Percentiles rank a stretch among this genome's conserved stretches.
These are phyloP conservation scores for Colletotrichum liriopes DNA, from an alignment of 2,329 filamentous ascomycete species.

Conservation along the genomic window DNA sequence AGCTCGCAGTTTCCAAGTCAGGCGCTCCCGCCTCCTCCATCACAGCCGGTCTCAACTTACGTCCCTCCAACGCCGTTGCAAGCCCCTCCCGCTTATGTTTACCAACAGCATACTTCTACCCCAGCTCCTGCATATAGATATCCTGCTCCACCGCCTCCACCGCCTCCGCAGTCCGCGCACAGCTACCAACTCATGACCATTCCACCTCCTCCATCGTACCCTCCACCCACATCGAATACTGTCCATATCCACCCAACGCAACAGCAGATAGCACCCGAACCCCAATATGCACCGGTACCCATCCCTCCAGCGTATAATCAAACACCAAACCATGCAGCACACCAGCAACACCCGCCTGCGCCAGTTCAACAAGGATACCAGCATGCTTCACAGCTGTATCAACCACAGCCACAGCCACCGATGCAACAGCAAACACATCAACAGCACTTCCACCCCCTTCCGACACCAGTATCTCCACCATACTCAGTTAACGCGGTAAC, in stretches of 20 bases:
- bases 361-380: conserved; percentile 26
- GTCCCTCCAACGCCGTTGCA: background rate
- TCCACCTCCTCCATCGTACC: conserved; percentile 10
- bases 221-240: background rate
- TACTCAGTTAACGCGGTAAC: background rate
- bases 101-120: background rate
- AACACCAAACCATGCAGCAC: background rate
- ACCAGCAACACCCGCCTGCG: conserved; percentile 1
- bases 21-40: background rate
- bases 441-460: background rate
- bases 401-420: background rate
- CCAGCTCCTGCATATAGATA: background rate
- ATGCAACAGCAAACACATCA: conserved; percentile 6
- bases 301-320: background rate
- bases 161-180: background rate
- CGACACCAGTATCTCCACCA: conserved; percentile 14
- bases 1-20: background rate
- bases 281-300: background rate
- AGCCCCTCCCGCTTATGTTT: background rate
- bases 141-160: background rate
- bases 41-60: background rate
- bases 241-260: background rate
- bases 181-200: background rate
- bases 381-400: background rate
- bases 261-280: background rate